Base-by-base conservation (phyloP, 495 filamentous ascomycete genomes). In the Amphirosellinia nigrospora region DNA sequence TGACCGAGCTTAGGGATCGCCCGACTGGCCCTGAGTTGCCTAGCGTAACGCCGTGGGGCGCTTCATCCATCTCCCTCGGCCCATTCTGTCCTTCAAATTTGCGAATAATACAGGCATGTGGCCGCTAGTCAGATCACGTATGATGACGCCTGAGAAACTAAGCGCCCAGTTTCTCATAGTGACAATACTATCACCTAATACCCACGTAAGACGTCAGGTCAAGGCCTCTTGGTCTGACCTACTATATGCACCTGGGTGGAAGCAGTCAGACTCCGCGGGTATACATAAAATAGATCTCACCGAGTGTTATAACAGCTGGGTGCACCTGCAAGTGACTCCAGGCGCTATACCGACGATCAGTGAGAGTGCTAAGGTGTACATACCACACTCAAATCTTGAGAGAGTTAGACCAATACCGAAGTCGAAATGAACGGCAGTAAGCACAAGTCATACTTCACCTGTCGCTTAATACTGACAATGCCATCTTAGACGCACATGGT, bases 391-490 rank as follows among this genome's bases (percentile, higher is more conserved):
- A 46, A 16, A 13, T n/a, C 10, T 46, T n/a, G 16, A 16, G 3
- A 15, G 16, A 46, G 43, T n/a, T 5, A n/a, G 11, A 46, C 11
- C 19, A 46, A 16, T n/a, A 5, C 43, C 43, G 19, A 46, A n/a
- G 43, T 46, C 43, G 43, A 46, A 46, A 46, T 46, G 43, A 46
- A 46, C 43, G 43, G 43, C 43, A 46, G 43, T 46, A 46, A 46
- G 43, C 19, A 16, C 43, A n/a, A 46, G 43, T 46, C 16, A 8
- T n/a, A 46, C 10, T 4, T 46, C 4, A 46, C 11, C 4, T 46
- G 19, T 15, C 43, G 16, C 43, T 4, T 15, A n/a, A 3, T 15
- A 16, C 43, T 46, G 43, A 46, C 43, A 15, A 15, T 6, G 3
- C 11, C 11, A 46, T 46, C 43, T 46, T 46, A 46, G 43, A 46